These are phyloP conservation scores for Oryza rufipogon DNA, from an alignment of 176 grass and related monocot genomes.

Conservation along the genomic window DNA sequence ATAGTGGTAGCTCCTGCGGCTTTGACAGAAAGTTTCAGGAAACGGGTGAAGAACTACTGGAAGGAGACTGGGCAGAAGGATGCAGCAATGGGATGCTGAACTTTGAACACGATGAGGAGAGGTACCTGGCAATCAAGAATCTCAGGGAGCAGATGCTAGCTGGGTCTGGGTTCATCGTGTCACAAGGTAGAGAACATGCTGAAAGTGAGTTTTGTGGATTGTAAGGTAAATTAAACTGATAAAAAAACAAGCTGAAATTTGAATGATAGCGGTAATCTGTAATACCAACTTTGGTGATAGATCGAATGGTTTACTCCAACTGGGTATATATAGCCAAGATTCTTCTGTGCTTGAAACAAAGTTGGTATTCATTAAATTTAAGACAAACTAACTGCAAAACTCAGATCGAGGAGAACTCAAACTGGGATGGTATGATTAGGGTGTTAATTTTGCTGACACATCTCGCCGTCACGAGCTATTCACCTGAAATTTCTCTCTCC, in stretches of 20 bases:
- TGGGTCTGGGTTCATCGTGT: constrained; percentile 61
- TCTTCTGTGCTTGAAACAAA: background rate
- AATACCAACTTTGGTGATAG: constrained; percentile 10
- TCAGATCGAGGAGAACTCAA: no score
- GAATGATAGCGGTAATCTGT: background rate
- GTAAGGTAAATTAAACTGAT: constrained; percentile 24
- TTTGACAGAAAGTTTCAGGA: constrained; percentile 1
- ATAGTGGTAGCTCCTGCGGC: constrained; percentile 6
- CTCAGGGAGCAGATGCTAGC: constrained; percentile 81
- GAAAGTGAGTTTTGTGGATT: constrained; percentile 33
- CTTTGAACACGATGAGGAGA: constrained; percentile 65
- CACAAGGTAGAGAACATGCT: constrained; percentile 44
- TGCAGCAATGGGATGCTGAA: constrained; percentile 48
- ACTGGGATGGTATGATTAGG: no score
- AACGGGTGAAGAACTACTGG: constrained; percentile 44
- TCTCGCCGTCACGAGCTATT: no score
- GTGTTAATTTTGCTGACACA: no score
- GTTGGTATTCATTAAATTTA: background rate
- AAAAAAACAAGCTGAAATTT: background rate
- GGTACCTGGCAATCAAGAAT: constrained; percentile 70
- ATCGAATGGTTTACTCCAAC: background rate
- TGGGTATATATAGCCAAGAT: constrained; percentile 17
- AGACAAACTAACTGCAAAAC: background rate
- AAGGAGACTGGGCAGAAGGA: constrained; percentile 68
- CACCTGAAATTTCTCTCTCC: no score